Evolutionary conservation across 106 monocot genomes (phyloP), one percentile per base, ranked within the genome.

Genomic region (Phalaenopsis equestris): DNA sequence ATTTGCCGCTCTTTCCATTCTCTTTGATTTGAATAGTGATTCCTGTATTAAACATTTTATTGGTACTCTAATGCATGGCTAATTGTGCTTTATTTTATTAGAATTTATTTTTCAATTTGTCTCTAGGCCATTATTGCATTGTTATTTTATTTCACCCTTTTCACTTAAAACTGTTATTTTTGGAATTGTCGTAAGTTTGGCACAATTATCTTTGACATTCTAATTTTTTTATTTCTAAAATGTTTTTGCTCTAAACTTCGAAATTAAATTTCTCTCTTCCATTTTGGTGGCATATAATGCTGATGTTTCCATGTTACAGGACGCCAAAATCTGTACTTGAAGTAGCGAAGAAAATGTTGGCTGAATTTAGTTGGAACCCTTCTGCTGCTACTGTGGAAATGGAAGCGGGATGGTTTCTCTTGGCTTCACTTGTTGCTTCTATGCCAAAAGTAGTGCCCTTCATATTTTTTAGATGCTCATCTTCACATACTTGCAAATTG

Each of bases 361-460:
- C 80, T 78, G 86, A 88, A 73, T 88, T 79, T 76, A 99, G 94
- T 84, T 85, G 91, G 49, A 93, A 91, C 81, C 82, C 91, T 84
- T 30, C 83, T 42, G 88, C 88, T 87, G 89, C 93, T 73, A 82
- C 77, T 80, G 88, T 90, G 68, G 90, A 94, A 82, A 94, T 87
- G 84, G 95, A 99, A 87, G 85, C 93, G 67, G 93, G 99, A 14
- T 99, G 99, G 99, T 73, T 93, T 45, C 90, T 99, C 79, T 90
- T 99, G 73, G 91, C 95, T 36, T 99, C 99, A 78, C 88, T 99
- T 79, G 75, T 95, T 76, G 79, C 89, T 55, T 91, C 87, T 18
- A 91, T 99, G 93, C 93, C 99, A 56, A 95, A 93, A 88, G 93
- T 94, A 91, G 98, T 99, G 86, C 1, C 18, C 6, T 8, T 75